phyloP scores from a whole-genome alignment of 2,329 filamentous ascomycete species.

The Aspergillus niger region DNA sequence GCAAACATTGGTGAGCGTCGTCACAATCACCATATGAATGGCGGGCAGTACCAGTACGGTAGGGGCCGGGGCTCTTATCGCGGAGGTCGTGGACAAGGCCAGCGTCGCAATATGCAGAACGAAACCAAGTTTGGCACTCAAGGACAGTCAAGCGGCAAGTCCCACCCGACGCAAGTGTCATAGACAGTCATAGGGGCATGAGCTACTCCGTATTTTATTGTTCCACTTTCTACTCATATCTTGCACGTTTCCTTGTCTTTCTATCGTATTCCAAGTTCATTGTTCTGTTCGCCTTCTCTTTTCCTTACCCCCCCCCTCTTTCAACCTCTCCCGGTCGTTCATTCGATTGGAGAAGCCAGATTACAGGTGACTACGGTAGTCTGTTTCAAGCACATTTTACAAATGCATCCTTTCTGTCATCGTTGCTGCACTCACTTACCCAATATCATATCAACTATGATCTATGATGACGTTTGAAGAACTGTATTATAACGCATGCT shows the following conservation, averaged over 20 bases:
- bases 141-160: conserved; percentile 31
- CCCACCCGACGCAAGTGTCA: conserved; percentile 34
- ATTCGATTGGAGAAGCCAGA: neutral
- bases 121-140: conserved; percentile 34
- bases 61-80: conserved; percentile 47
- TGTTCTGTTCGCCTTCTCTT: conserved; percentile 12
- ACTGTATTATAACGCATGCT: neutral
- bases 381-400: neutral
- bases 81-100: conserved; percentile 47
- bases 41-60: conserved; percentile 40
- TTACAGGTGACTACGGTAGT: neutral
- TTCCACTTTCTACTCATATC: neutral
- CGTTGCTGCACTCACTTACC: neutral
- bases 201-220: neutral
- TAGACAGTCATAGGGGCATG: conserved; percentile 18
- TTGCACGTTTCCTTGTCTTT: conserved; percentile 1
- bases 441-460: neutral
- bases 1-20: conserved; percentile 37
- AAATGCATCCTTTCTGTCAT: neutral
- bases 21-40: conserved; percentile 37
- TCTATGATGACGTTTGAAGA: neutral
- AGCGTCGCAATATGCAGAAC: conserved; percentile 40
- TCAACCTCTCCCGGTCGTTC: neutral
- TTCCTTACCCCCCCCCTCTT: conserved; percentile 9
- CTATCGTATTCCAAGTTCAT: conserved; percentile 2